These are phyloP conservation scores for Candolleomyces aberdarensis DNA, from an alignment of 768 basidiomycete species.

Conservation along the genomic window DNA sequence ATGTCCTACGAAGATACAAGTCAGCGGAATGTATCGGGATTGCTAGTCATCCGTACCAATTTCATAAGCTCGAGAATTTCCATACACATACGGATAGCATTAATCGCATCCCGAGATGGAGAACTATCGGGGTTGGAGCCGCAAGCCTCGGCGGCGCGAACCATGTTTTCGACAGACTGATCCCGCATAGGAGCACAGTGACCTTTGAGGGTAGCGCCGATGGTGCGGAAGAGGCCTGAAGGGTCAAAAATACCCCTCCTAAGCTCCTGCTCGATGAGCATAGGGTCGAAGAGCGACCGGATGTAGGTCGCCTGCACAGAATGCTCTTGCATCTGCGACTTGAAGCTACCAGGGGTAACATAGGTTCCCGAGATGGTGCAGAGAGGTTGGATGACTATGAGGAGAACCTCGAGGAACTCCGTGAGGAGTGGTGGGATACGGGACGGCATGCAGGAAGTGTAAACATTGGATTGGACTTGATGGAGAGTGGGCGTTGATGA, in stretches of 20 bases:
- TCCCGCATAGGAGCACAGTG: constrained; percentile 96
- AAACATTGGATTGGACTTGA: constrained; percentile 39
- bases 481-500: constrained; percentile 37
- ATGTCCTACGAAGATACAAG: constrained; percentile 65
- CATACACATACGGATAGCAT: constrained; percentile 77
- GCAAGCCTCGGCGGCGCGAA: constrained; percentile 60
- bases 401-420: constrained; percentile 79
- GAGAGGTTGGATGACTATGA: constrained; percentile 82
- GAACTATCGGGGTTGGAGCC: constrained; percentile 48
- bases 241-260: constrained; percentile 75
- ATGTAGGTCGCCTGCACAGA: constrained; percentile 64
- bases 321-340: constrained; percentile 60
- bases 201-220: constrained; percentile 79
- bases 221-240: constrained; percentile 69
- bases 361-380: constrained; percentile 59
- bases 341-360: constrained; percentile 55
- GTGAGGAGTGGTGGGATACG: constrained; percentile 65
- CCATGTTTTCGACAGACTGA: constrained; percentile 78
- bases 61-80: constrained; percentile 96
- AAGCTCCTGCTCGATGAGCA: constrained; percentile 80
- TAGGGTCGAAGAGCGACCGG: constrained; percentile 76
- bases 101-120: constrained; percentile 61
- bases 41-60: constrained; percentile 51
- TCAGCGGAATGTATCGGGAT: too few relatives aligned
- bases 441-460: constrained; percentile 68